A percentile compares a stretch with the other conserved stretches of the same genome.
These are phyloP conservation scores for Neurospora sp. DNA, from an alignment of 2,329 filamentous ascomycete species.

Conservation along the genomic window DNA sequence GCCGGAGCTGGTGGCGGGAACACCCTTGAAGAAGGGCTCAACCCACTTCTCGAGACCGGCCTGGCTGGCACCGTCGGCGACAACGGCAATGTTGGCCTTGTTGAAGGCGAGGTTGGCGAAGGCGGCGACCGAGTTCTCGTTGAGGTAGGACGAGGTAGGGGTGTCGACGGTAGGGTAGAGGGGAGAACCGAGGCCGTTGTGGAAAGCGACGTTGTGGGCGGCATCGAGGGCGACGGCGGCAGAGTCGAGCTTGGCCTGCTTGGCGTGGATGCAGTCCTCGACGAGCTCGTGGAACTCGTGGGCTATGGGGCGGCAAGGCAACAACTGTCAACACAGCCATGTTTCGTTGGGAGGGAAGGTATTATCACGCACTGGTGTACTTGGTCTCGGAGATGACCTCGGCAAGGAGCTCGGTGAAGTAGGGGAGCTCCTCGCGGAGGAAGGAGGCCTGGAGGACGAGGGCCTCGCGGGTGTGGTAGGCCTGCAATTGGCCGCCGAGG, in stretches of 20 bases:
- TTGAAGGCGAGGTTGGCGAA: conserved; percentile 74
- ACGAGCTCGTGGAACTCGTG: conserved; percentile 90
- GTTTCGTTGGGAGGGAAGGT: conserved; percentile 8
- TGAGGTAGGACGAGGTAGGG: conserved; percentile 71
- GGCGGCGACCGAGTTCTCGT: conserved; percentile 61
- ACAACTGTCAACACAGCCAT: conserved; percentile 10
- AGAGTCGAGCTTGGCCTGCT: conserved; percentile 62
- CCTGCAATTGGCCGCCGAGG: conserved; percentile 77
- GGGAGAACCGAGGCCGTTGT: conserved; percentile 78
- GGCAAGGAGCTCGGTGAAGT: conserved; percentile 90
- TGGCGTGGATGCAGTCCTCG: conserved; percentile 62
- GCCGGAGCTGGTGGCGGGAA: conserved; percentile 45
- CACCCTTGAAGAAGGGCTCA: conserved; percentile 77
- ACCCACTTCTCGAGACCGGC: conserved; percentile 80
- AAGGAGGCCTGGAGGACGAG: conserved; percentile 90
- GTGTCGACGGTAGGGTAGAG: conserved; percentile 63
- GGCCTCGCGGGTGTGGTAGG: conserved; percentile 89
- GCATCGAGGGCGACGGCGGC: conserved; percentile 69
- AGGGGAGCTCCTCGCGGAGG: conserved; percentile 88
- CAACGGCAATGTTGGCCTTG: conserved; percentile 83
- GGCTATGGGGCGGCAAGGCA: conserved; percentile 38
- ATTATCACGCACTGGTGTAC: conserved; percentile 56
- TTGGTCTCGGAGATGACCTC: conserved; percentile 86
- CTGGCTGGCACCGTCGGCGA: conserved; percentile 78
- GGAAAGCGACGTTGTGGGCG: conserved; percentile 81